Percentiles rank a stretch among this genome's conserved stretches.
Evolutionary conservation across 2,329 filamentous ascomycete species (phyloP).

Genomic region (Penicillium sclerotiorum): DNA sequence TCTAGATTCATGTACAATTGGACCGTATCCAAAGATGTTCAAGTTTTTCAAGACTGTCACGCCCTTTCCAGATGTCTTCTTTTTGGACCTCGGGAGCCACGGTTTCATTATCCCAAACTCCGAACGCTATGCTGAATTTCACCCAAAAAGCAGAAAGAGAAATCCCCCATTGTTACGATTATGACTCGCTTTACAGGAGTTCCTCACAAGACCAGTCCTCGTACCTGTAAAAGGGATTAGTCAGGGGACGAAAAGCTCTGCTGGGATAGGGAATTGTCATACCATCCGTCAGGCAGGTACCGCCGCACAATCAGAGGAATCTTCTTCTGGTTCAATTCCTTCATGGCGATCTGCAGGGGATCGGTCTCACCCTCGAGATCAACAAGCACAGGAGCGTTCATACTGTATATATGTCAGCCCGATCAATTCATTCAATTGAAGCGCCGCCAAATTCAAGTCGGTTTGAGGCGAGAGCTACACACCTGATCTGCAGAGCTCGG

Average conservation of each 20-base stretch:
- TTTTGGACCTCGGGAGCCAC: conserved; percentile 23
- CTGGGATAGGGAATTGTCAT: conserved; percentile 48
- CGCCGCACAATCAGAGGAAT: conserved; percentile 92
- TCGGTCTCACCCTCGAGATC: conserved; percentile 98
- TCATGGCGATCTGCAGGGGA: conserved; percentile 94
- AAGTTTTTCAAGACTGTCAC: no score
- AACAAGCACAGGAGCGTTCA: conserved; percentile 95
- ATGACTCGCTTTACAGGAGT: conserved; percentile 58
- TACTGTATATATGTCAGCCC: conserved; percentile 59
- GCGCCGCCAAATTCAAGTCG: neutral
- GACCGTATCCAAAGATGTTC: conserved; percentile 19
- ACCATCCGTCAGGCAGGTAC: conserved; percentile 96
- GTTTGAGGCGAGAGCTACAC: conserved; percentile 55
- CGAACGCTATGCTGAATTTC: conserved; percentile 45
- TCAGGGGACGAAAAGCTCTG: conserved; percentile 2
- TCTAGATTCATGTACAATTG: conserved; percentile 25
- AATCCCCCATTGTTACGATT: conserved; percentile 17
- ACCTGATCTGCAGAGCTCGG: conserved; percentile 94
- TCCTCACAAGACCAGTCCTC: conserved; percentile 99
- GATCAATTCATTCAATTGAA: no score
- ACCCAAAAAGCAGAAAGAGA: conserved; percentile 27
- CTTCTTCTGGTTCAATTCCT: conserved; percentile 98
- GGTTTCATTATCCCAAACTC: conserved; percentile 39
- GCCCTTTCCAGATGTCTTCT: conserved; percentile 23
- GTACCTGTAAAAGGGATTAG: conserved; percentile 63